A percentile compares a stretch with the other conserved stretches of the same genome.
phyloP scores from a whole-genome alignment of 2,329 filamentous ascomycete species.

The Fusarium nelsonii region DNA sequence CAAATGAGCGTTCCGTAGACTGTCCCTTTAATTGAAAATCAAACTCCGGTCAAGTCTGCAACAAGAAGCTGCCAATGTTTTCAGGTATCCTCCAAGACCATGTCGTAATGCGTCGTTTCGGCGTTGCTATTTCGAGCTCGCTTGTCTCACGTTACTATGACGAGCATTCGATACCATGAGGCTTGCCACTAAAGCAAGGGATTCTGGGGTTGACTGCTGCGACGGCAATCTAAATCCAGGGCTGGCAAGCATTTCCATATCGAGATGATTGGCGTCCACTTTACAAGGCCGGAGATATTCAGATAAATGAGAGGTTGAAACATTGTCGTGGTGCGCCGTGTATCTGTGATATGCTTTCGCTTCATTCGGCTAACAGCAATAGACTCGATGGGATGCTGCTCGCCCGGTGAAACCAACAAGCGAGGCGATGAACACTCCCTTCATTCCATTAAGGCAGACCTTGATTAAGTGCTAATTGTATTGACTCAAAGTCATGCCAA shows the following conservation, averaged over 20 bases:
- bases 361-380: constrained; percentile 8
- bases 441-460: constrained; percentile 25
- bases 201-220: constrained; percentile 13
- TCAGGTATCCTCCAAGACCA: constrained; percentile 7
- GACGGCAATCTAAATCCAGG: constrained; percentile 27
- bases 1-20: neutral
- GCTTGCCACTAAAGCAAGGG: constrained; percentile 25
- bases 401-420: constrained; percentile 22
- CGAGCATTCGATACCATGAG: constrained; percentile 9
- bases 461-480: constrained; percentile 7
- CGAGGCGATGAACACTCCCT: constrained; percentile 23
- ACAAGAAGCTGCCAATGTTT: constrained; percentile 13
- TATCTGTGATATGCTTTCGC: constrained; percentile 16
- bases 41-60: neutral
- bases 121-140: constrained; percentile 23
- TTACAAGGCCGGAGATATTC: constrained; percentile 13
- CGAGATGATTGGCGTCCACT: neutral
- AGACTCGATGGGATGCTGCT: constrained; percentile 8
- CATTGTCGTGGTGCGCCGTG: constrained; percentile 27
- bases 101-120: constrained; percentile 20
- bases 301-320: constrained; percentile 35
- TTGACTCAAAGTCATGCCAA: constrained; percentile 10
- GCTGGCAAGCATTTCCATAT: constrained; percentile 7
- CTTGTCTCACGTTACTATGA: constrained; percentile 31
- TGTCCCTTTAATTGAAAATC: neutral